Evolutionary conservation across 2,329 filamentous ascomycete species (phyloP).

Genomic region (Calonectria henricotiae): DNA sequence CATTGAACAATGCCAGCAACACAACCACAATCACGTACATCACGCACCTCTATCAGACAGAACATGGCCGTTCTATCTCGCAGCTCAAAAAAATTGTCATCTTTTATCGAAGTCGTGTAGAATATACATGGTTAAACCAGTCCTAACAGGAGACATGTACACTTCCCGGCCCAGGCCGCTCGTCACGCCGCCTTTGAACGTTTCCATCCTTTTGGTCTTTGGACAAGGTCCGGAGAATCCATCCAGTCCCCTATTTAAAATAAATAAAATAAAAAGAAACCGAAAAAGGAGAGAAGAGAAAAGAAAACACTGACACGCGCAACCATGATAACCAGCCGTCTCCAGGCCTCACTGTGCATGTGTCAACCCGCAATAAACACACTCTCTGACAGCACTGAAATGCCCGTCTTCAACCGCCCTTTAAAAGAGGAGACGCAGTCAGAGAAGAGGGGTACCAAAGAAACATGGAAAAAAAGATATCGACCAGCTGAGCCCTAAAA

Average conservation of each 20-base stretch:
- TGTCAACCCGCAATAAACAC: constrained; percentile 13
- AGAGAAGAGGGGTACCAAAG: constrained; percentile 36
- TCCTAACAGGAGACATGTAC: constrained; percentile 39
- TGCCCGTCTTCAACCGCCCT: constrained; percentile 37
- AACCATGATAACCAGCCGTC: background rate
- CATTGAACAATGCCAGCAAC: background rate
- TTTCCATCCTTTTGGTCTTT: constrained; percentile 35
- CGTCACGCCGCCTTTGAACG: constrained; percentile 42
- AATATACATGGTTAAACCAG: constrained; percentile 44
- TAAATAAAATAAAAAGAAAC: background rate
- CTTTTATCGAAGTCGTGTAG: constrained; percentile 30
- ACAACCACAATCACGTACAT: background rate
- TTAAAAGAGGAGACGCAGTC: constrained; percentile 35
- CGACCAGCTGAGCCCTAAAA: constrained; percentile 33
- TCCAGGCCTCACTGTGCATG: constrained; percentile 13
- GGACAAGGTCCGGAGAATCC: constrained; percentile 38
- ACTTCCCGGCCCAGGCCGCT: constrained; percentile 39
- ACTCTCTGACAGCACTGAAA: constrained; percentile 37
- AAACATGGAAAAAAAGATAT: constrained; percentile 33
- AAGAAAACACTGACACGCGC: constrained; percentile 15
- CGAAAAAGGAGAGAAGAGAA: background rate
- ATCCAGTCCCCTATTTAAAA: constrained; percentile 38
- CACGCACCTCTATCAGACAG: background rate
- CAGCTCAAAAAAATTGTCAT: constrained; percentile 20
- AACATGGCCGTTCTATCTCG: background rate